A percentile compares a stretch with the other conserved stretches of the same genome.
phyloP scores from a whole-genome alignment of 768 basidiomycete genomes.

The Brasilioporus rufonigricans region DNA sequence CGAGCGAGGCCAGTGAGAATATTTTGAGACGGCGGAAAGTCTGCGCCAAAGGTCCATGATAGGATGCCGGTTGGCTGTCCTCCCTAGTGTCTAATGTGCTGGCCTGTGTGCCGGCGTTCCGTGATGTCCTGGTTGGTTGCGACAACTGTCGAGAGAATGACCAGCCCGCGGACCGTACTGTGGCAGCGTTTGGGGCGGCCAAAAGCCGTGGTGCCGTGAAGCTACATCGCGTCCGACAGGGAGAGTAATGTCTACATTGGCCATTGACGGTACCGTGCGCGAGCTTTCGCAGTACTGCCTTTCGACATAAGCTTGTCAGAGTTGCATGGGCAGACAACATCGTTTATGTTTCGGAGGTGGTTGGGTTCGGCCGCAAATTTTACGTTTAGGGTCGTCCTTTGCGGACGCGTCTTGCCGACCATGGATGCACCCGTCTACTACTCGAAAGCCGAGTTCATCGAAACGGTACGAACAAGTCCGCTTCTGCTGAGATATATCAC shows the following conservation, averaged over 20 bases:
- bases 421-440: conserved; percentile 82
- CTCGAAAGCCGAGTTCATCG: conserved; percentile 81
- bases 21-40: conserved; percentile 80
- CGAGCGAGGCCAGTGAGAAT: conserved; percentile 79
- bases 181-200: background rate
- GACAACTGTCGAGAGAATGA: conserved; percentile 5
- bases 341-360: background rate
- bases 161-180: background rate
- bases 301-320: conserved; percentile 14
- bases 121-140: conserved; percentile 11
- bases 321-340: conserved; percentile 11
- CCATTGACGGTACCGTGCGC: background rate
- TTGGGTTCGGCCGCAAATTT: background rate
- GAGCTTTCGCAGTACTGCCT: conserved; percentile 8
- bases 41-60: conserved; percentile 66
- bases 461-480: conserved; percentile 58
- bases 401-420: conserved; percentile 16
- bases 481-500: background rate
- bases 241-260: conserved; percentile 8
- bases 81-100: background rate
- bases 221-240: background rate
- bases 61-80: conserved; percentile 33
- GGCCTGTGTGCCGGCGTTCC: conserved; percentile 3
- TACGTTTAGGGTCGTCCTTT: conserved; percentile 1
- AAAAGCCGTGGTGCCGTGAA: background rate